Evolutionary conservation across 2,329 filamentous ascomycete species (phyloP), one percentile per base, ranked within the genome.

Genomic region (Rhynchosporium agropyri): DNA sequence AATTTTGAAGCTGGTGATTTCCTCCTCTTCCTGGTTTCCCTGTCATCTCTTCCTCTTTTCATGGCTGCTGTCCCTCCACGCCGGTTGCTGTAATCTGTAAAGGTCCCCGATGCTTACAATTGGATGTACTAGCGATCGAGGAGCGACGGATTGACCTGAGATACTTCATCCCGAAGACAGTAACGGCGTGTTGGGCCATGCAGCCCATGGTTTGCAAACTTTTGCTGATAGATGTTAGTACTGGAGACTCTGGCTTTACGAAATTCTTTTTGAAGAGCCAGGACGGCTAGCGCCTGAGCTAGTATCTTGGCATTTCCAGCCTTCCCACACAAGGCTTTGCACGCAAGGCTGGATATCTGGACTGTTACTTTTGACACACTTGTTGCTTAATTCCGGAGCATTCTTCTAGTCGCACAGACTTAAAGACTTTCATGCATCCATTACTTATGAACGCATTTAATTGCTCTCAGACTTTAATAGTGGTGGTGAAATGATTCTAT

Each of bases 1-100:
- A 72, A 67, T 65, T 71, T 71, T 71, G 72, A 73, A 74, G 72
- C 72, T 63, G 65, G 56, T 66, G 59, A 45, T 20, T 31, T 64
- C 48, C 20, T 56, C 53, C 33, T 33, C 40, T 29, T 56, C 20
- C 26, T 62, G 9, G 9, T 36, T 36, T 10, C 33, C 33, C 20
- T 58, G 28, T 40, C 29, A 10, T 40, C 13, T 26, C 38, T 54
- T 5, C 40, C 33, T 8, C 20, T 26, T 10, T 38, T 4, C 20
- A 13, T 54, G 43, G n/a, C n/a, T 46, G 43, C 20, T 20, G n/a
- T 46, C 43, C 43, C 1, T 3, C 50, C 50, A 53, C 13, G 15
- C 33, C 36, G 15, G 33, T 20, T 54, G 20, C 51, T 54, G 36
- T 33, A 12, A 13, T 29, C 12, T 54, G 51, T 6, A 15, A 13